Evolutionary conservation across 306 rosid genomes (phyloP).

Genomic region (Begonia peltatifolia): DNA sequence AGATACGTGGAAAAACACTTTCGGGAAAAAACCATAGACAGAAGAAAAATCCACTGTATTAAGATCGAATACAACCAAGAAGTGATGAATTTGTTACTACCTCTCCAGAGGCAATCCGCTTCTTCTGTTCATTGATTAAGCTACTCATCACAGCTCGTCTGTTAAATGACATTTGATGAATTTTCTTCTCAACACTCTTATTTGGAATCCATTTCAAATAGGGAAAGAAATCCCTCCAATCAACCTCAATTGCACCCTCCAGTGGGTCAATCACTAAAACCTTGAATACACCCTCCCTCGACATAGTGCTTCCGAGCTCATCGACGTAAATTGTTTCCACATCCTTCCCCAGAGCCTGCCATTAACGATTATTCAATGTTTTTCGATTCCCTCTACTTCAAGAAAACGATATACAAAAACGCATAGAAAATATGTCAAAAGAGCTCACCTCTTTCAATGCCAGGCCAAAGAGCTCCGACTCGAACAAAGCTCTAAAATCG

Average conservation of each 20-base stretch:
- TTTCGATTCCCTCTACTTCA: too few species aligned
- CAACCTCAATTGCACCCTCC: constrained; percentile 95
- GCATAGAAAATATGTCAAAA: neutral
- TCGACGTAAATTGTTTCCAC: constrained; percentile 53
- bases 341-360: constrained; percentile 58
- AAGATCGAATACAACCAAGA: too few species aligned
- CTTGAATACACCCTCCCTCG: constrained; percentile 41
- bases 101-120: constrained; percentile 63
- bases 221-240: constrained; percentile 98
- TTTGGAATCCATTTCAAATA: constrained; percentile 90
- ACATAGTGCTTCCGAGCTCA: constrained; percentile 32
- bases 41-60: too few species aligned
- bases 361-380: constrained; percentile 1
- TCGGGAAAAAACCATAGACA: too few species aligned
- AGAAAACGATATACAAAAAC: neutral
- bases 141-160: constrained; percentile 50
- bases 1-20: too few species aligned
- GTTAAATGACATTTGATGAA: constrained; percentile 16
- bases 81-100: constrained; percentile 10
- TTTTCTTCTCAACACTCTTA: constrained; percentile 33
- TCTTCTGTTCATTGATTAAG: constrained; percentile 43
- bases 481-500: constrained; percentile 53
- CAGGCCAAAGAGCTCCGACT: constrained; percentile 51
- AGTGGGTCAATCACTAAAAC: constrained; percentile 56
- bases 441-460: constrained; percentile 64